A percentile compares a stretch with the other conserved stretches of the same genome.
phyloP scores from a whole-genome alignment of 1,284 basidiomycete species.

The Boletus holoroseus region DNA sequence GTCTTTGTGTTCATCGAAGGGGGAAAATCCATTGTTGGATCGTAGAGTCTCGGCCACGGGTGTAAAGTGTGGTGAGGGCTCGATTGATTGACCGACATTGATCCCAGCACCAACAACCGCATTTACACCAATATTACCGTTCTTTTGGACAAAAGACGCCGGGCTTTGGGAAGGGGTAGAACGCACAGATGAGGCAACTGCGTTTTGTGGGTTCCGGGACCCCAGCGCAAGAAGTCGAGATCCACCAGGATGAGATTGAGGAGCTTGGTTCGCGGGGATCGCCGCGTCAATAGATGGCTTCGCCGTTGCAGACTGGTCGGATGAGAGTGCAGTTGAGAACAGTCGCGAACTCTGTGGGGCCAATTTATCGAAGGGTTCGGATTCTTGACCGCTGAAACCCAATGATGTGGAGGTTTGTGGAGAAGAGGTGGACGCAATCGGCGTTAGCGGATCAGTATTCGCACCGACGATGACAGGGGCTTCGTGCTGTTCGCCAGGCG shows the following conservation, averaged over 20 bases:
- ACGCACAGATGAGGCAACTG: constrained; percentile 17
- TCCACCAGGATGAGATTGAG: constrained; percentile 57
- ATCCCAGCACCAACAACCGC: constrained; percentile 20
- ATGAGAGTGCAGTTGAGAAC: constrained; percentile 31
- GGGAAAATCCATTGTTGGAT: constrained; percentile 44
- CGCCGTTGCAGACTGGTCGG: constrained; percentile 16
- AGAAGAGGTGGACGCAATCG: constrained; percentile 13
- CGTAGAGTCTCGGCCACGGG: constrained; percentile 27
- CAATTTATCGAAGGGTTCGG: constrained; percentile 29
- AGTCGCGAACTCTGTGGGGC: constrained; percentile 36
- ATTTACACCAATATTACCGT: constrained; percentile 19
- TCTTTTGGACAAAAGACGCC: constrained; percentile 25
- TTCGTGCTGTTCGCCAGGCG: constrained; percentile 12
- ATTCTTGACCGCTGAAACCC: constrained; percentile 17
- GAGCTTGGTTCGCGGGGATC: constrained; percentile 13
- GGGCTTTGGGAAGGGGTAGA: constrained; percentile 22
- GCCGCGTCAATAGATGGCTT: constrained; percentile 19
- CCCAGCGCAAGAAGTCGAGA: constrained; percentile 68
- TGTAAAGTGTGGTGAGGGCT: constrained; percentile 21
- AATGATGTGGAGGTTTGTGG: constrained; percentile 12
- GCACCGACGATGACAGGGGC: background rate
- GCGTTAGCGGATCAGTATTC: background rate
- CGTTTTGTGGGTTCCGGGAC: constrained; percentile 39
- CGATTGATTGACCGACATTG: constrained; percentile 16
- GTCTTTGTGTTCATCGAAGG: constrained; percentile 50